Conservation (phyloP, 495 filamentous ascomycete genomes). For the Lineolata rhizophorae region DNA sequence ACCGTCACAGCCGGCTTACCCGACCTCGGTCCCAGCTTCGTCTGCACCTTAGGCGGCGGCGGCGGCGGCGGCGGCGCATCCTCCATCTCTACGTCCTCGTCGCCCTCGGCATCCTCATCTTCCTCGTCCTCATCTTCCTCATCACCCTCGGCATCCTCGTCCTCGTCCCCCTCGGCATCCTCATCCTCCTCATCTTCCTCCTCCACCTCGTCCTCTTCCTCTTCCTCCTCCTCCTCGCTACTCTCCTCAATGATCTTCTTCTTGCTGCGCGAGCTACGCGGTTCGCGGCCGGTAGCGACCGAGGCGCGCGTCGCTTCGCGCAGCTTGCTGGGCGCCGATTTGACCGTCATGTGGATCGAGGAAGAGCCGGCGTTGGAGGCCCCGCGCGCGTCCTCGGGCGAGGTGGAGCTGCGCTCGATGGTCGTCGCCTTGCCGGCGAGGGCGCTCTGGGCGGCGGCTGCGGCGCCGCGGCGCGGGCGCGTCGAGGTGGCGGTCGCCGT, state of each 20-base stretch:
- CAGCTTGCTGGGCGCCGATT: constrained; percentile 62
- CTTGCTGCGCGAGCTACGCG: constrained; percentile 21
- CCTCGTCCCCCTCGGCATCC: constrained; percentile 32
- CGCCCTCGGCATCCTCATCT: constrained; percentile 35
- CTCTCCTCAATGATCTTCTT: constrained; percentile 24
- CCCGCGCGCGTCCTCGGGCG: constrained; percentile 28
- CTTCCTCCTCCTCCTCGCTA: constrained; percentile 29
- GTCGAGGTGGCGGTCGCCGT: constrained; percentile 16
- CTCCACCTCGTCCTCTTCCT: constrained; percentile 22
- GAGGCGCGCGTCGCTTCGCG: constrained; percentile 43
- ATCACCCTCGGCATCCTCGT: constrained; percentile 34
- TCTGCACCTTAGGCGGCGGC: constrained; percentile 10
- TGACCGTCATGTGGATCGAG: constrained; percentile 62
- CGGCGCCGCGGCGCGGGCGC: constrained; percentile 13
- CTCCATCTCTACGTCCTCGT: constrained; percentile 27
- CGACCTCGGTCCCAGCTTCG: not conserved
- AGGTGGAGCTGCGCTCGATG: constrained; percentile 25
- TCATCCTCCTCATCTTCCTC: constrained; percentile 24
- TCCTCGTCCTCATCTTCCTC: constrained; percentile 32
- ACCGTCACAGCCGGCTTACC: constrained; percentile 18
- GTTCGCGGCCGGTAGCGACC: constrained; percentile 24
- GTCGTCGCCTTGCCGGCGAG: constrained; percentile 23
- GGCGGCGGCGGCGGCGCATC: constrained; percentile 21
- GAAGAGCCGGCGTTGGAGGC: no score
- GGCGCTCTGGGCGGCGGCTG: constrained; percentile 18